Evolutionary conservation across 2,329 filamentous ascomycete species (phyloP), one percentile per base, ranked within the genome.

Genomic region (Calonectria fujianensis): DNA sequence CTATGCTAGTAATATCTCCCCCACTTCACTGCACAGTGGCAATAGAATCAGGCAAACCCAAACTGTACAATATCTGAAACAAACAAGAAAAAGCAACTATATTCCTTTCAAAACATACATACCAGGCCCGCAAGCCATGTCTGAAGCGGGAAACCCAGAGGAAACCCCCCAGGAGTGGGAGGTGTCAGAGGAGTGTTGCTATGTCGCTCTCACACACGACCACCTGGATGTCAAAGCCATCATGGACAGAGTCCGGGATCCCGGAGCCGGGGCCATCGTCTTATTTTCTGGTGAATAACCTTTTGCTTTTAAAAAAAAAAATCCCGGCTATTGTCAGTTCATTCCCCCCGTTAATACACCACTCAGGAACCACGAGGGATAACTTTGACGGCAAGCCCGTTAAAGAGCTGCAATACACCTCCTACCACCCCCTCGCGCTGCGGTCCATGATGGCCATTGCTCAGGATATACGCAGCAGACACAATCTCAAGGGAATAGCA

Each of bases 231-330:
- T 89, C 27, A 86, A 89, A 27, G 80, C 87, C 7, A 86, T 91
- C 37, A 93, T 95, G 84, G 87, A 92, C 78, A 89, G 88, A 61
- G 94, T 97, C 29, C 92, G 94, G 77, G 94, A 91, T 79, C 92
- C 93, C 27, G 90, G 92, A 80, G 94, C 94, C 14, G 94, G 94
- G 8, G 94, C 94, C 16, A 93, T 95, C 64, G 94, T 96, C 13
- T 81, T 96, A 41, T 96, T 96, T 83, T 92, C 93, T 73, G 94
- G 94, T 74, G 24, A 82, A 77, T 48, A 77, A 31, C 24, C 24
- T 24, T 24, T 24, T 24, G 24, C 24, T 24, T 24, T 24, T 24
- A 24, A 24, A 24, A 24, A 24, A 24, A 24, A 24, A 24, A 24
- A 9, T 57, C 24, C 41, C 29, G 1, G 3, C 70, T 72, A 24